These are phyloP conservation scores for Begonia loranthoides DNA, from an alignment of 306 rosid genomes.

Conservation along the genomic window DNA sequence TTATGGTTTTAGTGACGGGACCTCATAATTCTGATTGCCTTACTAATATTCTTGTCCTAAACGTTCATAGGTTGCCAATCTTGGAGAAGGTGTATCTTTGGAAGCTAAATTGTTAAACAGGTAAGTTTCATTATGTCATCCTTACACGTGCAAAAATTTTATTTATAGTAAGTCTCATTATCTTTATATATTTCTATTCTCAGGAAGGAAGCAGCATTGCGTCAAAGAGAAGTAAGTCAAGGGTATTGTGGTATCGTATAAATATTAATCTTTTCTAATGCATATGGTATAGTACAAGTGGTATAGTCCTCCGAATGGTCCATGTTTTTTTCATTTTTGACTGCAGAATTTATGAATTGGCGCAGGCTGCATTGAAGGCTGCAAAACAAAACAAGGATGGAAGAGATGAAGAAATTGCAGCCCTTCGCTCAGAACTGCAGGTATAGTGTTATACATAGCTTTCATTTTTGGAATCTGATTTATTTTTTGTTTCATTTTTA, in stretches of 20 bases:
- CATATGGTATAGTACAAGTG: too few relatives aligned
- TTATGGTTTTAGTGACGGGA: too few relatives aligned
- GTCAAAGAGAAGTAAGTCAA: conserved; percentile 80
- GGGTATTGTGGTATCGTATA: background rate
- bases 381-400: conserved; percentile 70
- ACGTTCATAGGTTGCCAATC: conserved; percentile 66
- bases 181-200: conserved; percentile 20
- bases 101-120: conserved; percentile 91
- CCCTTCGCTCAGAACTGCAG: conserved; percentile 78
- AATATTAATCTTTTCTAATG: too few relatives aligned
- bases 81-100: conserved; percentile 94
- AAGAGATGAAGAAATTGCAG: conserved; percentile 56
- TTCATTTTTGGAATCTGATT: background rate
- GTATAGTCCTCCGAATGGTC: conserved; percentile 5
- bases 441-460: conserved; percentile 20
- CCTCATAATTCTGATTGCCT: too few relatives aligned
- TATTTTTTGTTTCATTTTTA: background rate
- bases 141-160: conserved; percentile 1
- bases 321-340: conserved; percentile 6
- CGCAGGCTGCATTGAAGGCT: conserved; percentile 90
- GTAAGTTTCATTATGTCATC: conserved; percentile 22
- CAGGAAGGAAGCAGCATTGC: conserved; percentile 96
- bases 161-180: conserved; percentile 12
- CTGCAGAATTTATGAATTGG: conserved; percentile 18
- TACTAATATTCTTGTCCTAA: background rate